Percentiles rank a stretch among this genome's conserved stretches.
Conservation (phyloP, 345 rosid genomes). For the Sisymbrium altissimum region DNA sequence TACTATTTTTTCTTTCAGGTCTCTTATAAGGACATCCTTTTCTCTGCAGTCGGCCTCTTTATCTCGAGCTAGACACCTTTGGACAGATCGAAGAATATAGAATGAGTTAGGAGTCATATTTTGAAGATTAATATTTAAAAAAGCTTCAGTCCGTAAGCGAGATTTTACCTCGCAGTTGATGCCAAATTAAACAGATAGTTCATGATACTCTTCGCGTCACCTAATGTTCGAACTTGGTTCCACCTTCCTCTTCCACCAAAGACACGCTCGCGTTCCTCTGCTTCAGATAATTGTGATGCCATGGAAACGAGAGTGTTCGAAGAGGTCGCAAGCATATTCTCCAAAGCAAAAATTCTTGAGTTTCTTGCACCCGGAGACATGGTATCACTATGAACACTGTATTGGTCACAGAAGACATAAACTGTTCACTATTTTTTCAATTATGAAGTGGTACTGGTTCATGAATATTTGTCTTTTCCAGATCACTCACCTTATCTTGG, state of each 20-base stretch:
- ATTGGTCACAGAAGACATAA: conserved; percentile 19
- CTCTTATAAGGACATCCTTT: conserved; percentile 60
- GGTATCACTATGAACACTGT: conserved; percentile 52
- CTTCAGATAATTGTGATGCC: conserved; percentile 98
- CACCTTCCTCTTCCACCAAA: conserved; percentile 95
- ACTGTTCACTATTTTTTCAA: conserved; percentile 8
- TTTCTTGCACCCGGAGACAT: conserved; percentile 98
- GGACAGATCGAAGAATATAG: conserved; percentile 1
- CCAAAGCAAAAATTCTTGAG: conserved; percentile 89
- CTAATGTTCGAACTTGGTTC: conserved; percentile 90
- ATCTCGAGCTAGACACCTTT: conserved; percentile 76
- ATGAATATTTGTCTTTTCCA: neutral
- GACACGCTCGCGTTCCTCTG: conserved; percentile 89
- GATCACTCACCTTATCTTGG: conserved; percentile 54
- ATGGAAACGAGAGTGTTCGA: conserved; percentile 84
- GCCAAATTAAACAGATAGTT: conserved; percentile 79
- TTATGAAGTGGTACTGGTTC: neutral
- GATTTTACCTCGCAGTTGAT: conserved; percentile 71
- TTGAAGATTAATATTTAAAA: neutral
- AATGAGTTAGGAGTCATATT: conserved; percentile 7
- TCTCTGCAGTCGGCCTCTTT: conserved; percentile 82
- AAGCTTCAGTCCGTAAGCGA: conserved; percentile 1
- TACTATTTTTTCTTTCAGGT: conserved; percentile 67
- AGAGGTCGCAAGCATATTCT: conserved; percentile 91
- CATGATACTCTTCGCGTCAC: conserved; percentile 86